Evolutionary conservation across 2,329 filamentous ascomycete species (phyloP).

Genomic region (Alternaria metachromatica): DNA sequence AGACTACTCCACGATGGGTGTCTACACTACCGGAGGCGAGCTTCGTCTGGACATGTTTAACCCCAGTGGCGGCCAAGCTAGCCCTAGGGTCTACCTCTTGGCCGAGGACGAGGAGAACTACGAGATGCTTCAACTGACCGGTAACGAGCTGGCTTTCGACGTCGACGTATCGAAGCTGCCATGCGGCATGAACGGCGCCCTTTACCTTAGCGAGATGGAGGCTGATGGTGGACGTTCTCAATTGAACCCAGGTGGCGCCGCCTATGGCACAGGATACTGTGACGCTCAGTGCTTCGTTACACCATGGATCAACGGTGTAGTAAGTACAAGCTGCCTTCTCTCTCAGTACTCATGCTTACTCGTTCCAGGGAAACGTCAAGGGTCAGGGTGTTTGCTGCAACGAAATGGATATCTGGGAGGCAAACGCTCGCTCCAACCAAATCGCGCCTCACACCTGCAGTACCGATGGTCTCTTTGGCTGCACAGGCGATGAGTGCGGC

Average conservation of each 20-base stretch:
- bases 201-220: constrained; percentile 51
- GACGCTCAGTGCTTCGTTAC: constrained; percentile 55
- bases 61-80: constrained; percentile 45
- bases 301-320: constrained; percentile 47
- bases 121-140: constrained; percentile 68
- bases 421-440: constrained; percentile 56
- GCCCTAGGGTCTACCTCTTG: constrained; percentile 69
- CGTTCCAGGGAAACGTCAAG: constrained; percentile 50
- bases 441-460: constrained; percentile 60
- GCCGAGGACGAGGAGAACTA: constrained; percentile 65
- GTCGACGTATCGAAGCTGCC: constrained; percentile 63
- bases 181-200: constrained; percentile 51
- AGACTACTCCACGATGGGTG: constrained; percentile 62
- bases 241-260: constrained; percentile 59
- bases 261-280: constrained; percentile 67
- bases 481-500: constrained; percentile 51
- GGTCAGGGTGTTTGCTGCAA: constrained; percentile 59
- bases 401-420: constrained; percentile 65
- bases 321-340: constrained; percentile 23
- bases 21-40: constrained; percentile 57
- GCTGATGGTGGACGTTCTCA: constrained; percentile 44
- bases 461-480: constrained; percentile 52
- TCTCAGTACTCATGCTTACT: constrained; percentile 48
- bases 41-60: constrained; percentile 56
- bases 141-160: constrained; percentile 75